A percentile compares a stretch with the other conserved stretches of the same genome.
These are phyloP conservation scores for Trichosporon ovoides DNA, from an alignment of 1,284 basidiomycete species.

Conservation along the genomic window DNA sequence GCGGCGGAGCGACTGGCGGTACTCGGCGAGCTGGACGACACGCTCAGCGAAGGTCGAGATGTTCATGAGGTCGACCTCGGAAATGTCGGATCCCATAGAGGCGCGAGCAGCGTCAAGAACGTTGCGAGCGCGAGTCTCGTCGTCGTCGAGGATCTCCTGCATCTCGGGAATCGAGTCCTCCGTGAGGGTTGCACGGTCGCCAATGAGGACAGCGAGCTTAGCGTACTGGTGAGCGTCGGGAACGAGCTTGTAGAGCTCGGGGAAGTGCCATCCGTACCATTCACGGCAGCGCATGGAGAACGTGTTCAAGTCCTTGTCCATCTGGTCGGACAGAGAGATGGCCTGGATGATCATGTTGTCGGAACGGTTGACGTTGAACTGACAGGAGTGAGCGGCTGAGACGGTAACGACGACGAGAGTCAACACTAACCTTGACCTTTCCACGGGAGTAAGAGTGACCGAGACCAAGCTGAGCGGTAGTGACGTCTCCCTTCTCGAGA, in stretches of 20 bases:
- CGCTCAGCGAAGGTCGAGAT: constrained; percentile 87
- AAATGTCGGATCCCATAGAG: constrained; percentile 91
- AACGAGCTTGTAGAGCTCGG: constrained; percentile 90
- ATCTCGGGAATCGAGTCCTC: constrained; percentile 73
- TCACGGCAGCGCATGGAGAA: constrained; percentile 98
- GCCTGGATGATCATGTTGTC: constrained; percentile 99
- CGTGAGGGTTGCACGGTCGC: constrained; percentile 64
- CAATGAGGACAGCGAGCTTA: constrained; percentile 78
- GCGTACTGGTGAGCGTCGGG: constrained; percentile 95
- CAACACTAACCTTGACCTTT: constrained; percentile 72
- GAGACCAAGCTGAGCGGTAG: constrained; percentile 89
- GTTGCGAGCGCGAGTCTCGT: constrained; percentile 83
- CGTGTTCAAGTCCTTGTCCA: constrained; percentile 99
- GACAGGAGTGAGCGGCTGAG: constrained; percentile 10
- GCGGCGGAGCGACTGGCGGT: constrained; percentile 71
- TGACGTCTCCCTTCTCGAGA: constrained; percentile 81
- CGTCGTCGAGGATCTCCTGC: constrained; percentile 76
- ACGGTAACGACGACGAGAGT: background rate
- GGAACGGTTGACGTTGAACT: constrained; percentile 97
- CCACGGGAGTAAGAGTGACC: constrained; percentile 97
- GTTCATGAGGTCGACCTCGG: constrained; percentile 93
- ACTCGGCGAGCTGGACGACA: constrained; percentile 89
- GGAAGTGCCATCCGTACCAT: constrained; percentile 99
- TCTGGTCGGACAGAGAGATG: constrained; percentile 94
- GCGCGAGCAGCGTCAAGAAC: constrained; percentile 89